Evolutionary conservation across 2,329 filamentous ascomycete genomes (phyloP).

Genomic region (Davidsoniella australis): DNA sequence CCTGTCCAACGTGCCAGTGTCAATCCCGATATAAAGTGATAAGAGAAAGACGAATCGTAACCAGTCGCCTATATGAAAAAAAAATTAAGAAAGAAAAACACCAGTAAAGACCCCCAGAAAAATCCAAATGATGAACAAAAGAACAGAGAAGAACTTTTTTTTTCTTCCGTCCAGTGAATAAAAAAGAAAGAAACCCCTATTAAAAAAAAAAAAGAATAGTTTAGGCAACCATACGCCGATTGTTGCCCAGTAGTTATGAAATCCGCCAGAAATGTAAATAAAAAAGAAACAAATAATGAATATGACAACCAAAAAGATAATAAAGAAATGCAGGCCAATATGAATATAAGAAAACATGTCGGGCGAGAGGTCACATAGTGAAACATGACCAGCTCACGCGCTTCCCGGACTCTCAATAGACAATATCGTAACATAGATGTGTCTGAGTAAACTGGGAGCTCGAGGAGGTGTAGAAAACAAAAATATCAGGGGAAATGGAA

Average conservation of each 20-base stretch:
- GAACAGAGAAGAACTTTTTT: constrained; percentile 8
- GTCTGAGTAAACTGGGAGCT: no score
- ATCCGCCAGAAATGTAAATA: constrained; percentile 3
- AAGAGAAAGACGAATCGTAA: constrained; percentile 5
- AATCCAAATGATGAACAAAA: constrained; percentile 11
- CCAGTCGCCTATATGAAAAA: constrained; percentile 5
- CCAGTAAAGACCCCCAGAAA: background rate
- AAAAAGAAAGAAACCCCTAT: constrained; percentile 3
- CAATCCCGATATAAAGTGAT: constrained; percentile 12
- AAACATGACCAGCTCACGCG: constrained; percentile 12
- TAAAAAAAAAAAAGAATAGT: constrained; percentile 1
- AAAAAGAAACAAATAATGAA: constrained; percentile 8
- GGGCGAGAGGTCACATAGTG: constrained; percentile 1
- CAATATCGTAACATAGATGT: no score
- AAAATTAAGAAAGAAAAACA: constrained; percentile 13
- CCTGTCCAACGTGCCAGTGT: background rate
- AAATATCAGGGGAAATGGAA: no score
- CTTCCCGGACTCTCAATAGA: background rate
- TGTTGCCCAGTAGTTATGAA: background rate
- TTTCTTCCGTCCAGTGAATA: constrained; percentile 5
- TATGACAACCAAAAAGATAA: constrained; percentile 13
- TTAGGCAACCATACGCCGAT: background rate
- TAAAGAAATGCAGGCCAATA: constrained; percentile 7
- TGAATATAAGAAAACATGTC: constrained; percentile 12
- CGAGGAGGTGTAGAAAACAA: no score